phyloP scores from a whole-genome alignment of 2,329 filamentous ascomycete species.

The Colletotrichum orbiculare region DNA sequence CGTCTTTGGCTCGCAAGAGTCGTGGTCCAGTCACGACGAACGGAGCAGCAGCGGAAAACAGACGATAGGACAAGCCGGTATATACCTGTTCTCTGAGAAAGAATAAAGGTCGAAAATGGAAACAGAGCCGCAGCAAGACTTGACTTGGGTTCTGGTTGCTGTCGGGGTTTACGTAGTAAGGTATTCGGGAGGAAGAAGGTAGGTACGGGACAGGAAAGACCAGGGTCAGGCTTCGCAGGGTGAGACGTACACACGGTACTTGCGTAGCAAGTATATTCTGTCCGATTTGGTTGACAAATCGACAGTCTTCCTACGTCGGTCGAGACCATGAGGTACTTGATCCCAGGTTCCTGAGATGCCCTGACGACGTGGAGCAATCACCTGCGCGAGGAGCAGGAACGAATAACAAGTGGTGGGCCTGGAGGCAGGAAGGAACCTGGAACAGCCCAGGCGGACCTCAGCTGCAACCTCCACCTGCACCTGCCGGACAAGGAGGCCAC shows the following conservation, averaged over 20 bases:
- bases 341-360: constrained; percentile 11
- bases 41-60: too few species aligned
- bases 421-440: background rate
- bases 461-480: background rate
- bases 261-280: background rate
- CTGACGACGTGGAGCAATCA: constrained; percentile 18
- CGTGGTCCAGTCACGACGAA: too few species aligned
- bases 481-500: background rate
- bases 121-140: constrained; percentile 4
- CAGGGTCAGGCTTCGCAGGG: constrained; percentile 26
- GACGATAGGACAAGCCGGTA: too few species aligned
- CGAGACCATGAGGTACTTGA: constrained; percentile 11
- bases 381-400: constrained; percentile 16
- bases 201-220: constrained; percentile 33
- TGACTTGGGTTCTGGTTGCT: constrained; percentile 7
- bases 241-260: background rate
- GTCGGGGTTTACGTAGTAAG: constrained; percentile 34
- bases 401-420: constrained; percentile 6
- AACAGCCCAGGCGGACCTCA: constrained; percentile 15
- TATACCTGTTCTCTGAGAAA: background rate
- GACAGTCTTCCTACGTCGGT: too few species aligned
- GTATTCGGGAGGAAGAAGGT: constrained; percentile 36
- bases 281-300: too few species aligned
- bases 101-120: constrained; percentile 1
- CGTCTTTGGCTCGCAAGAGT: background rate